Base-by-base conservation (phyloP, 495 filamentous ascomycete genomes). In the Schizothecium vesticola region DNA sequence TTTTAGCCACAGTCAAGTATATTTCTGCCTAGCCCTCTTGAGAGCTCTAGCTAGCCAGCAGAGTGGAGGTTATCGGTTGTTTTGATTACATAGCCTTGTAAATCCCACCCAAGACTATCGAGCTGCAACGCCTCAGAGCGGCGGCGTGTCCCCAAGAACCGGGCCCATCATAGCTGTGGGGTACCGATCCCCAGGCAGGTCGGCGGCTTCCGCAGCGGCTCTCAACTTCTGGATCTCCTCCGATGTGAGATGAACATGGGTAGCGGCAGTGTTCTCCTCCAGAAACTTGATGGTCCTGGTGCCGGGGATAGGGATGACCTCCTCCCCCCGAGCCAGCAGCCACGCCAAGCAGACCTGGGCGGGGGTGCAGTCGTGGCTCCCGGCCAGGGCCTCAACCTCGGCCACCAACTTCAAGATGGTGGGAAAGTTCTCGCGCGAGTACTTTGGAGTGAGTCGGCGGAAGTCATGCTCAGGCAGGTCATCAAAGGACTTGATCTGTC, bases 371-470 rank as follows among this genome's bases (percentile, higher is more conserved):
- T 43, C 63, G 23, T 68, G 61, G 3, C n/a, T 80, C 69, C 79
- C 71, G 3, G 93, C 92, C 63, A 97, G 66, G 51, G 84, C 80
- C 69, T 88, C 81, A 51, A 96, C 76, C 68, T 89, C 84, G 7
- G 82, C 73, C 21, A 91, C 89, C 13, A 97, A 85, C 76, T 89
- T 82, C 5, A 93, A 68, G 78, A 96, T 96, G 63, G 87, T 82
- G 64, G 86, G 79, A 75, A 94, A 92, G 71, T 86, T 86, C 33
- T 86, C 91, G 8, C 83, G 83, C 68, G 85, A 81, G 81, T 92
- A 97, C 28, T 88, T 83, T 1, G 92, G 89, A 21, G 86, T 70
- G 6, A 66, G 28, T 23, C 66, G 63, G 33, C 68, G 68, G 29
- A 70, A 69, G 59, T 91, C 89, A 24, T 79, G 80, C 55, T 85